Evolutionary conservation across 208 protist species (phyloP), one percentile per base, ranked within the genome.

Genomic region (Wallacemonas sp.): DNA sequence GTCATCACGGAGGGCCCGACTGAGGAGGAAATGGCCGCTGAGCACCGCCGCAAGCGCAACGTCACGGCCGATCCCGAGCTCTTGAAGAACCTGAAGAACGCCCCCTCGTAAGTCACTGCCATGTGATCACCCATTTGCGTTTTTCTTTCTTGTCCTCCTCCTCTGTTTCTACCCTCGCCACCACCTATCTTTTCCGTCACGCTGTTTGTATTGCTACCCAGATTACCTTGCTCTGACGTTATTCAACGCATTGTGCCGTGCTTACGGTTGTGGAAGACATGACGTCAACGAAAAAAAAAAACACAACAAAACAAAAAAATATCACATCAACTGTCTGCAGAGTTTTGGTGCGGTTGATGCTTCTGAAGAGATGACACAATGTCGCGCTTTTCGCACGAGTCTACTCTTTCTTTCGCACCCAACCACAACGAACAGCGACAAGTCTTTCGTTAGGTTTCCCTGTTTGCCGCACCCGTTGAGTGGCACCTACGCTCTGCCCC

Each of bases 61-160:
- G 81, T 84, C 0, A 63, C 63, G 3, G 83, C 89, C 1, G 79
- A 91, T 56, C 86, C 89, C 1, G 68, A 78, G 21, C 41, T 91
- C 12, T 57, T 94, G 23, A 80, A 78, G 47, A 66, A 72, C 23
- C 68, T 86, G 0, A 69, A 78, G 39, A 64, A 55, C n/a, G 64
- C 52, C 3, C 8, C 52, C n/a, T 21, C 32, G 34, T 70, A 65
- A 44, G 26, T 17, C 23, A 38, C 36, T 41, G 36, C 36, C 36
- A 14, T 41, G 14, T 41, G 36, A 41, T 41, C 9, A 14, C 14
- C 14, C 36, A 41, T 41, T 41, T 14, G 9, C 14, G 9, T 41
- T 55, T 55, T 55, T 55, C 0, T 55, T 55, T 55, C 30, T 41
- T 6, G 14, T 41, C 9, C 6, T 41, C 14, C 14, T 41, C 14